These are phyloP conservation scores for Melampsora americana DNA, from an alignment of 1,284 basidiomycete species.

Conservation along the genomic window DNA sequence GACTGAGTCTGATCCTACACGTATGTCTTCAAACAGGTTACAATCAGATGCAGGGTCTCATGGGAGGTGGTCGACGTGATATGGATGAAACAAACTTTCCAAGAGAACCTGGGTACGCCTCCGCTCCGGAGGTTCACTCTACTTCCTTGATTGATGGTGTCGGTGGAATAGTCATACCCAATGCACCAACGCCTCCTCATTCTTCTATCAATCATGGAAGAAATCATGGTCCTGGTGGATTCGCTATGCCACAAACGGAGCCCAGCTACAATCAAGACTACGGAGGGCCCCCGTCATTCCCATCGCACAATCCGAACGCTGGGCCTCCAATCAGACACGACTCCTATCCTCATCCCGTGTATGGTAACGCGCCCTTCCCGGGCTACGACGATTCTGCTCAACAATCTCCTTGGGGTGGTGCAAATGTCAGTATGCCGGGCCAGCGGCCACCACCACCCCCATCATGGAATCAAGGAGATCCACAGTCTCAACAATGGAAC, in stretches of 20 bases:
- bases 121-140: not conserved
- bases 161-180: slow-evolving; percentile 29
- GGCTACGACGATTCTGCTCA: too few relatives aligned
- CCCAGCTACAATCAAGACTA: not conserved
- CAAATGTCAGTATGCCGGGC: not conserved
- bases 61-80: slow-evolving; percentile 31
- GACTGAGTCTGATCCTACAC: not conserved
- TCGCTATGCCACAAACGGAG: slow-evolving; percentile 25
- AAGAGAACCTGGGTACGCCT: not conserved
- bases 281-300: not conserved
- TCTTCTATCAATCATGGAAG: slow-evolving; percentile 15
- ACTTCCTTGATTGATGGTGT: slow-evolving; percentile 2
- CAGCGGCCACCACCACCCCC: not conserved
- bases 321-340: not conserved
- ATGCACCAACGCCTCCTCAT: not conserved
- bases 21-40: slow-evolving; percentile 15
- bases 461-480: not conserved
- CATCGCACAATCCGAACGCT: not conserved
- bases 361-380: not conserved
- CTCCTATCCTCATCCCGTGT: not conserved
- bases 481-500: too few relatives aligned
- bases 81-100: slow-evolving; percentile 10
- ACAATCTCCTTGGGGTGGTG: not conserved
- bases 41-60: slow-evolving; percentile 37
- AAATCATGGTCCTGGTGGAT: slow-evolving; percentile 32